Base-by-base conservation (phyloP, 2,329 filamentous ascomycete genomes). In the Alternaria sp. region DNA sequence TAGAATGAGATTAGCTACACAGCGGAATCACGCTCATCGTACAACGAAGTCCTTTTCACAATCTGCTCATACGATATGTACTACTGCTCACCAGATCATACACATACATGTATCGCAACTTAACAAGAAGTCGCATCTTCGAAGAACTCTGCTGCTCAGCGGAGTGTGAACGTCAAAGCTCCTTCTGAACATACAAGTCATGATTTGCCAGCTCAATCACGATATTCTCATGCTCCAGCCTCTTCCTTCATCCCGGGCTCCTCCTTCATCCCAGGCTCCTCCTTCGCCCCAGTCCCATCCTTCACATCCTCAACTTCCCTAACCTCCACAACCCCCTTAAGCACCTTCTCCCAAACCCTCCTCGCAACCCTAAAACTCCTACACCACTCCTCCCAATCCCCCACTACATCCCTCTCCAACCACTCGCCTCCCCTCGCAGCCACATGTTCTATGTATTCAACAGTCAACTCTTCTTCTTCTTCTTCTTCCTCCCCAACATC, bases 351-450 rank as follows among this genome's bases (percentile, higher is more conserved):
- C 59, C 59, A 62, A 26, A 62, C 40, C 15, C 15, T n/a, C 17
- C 17, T 51, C 10, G 47, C 59, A 25, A 62, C 30, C 11, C 21
- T 13, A 5, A 47, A 47, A 5, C 40, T 43, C n/a, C 28, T 25
- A n/a, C 17, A 21, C 61, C 54, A 58, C 21, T 57, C 52, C 8
- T 54, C 26, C n/a, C 40, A 58, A n/a, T 64, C 52, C 5, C 58
- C 61, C 4, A 61, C 57, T 11, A 23, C 13, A 40, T 49, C 40
- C 6, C 5, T 19, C 9, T 57, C 51, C n/a, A 67, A 12, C 69
- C 69, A 70, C 51, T 10, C 23, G 0, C 69, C 69, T 1, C 23
- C 15, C 15, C 40, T 44, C 13, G 49, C 52, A 5, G 62, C 66
- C 5, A 69, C 54, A 5, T 36, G 32, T 6, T 58, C 25, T 30